Base-by-base conservation (phyloP, 495 filamentous ascomycete species). In the Xylaria flabelliformis region DNA sequence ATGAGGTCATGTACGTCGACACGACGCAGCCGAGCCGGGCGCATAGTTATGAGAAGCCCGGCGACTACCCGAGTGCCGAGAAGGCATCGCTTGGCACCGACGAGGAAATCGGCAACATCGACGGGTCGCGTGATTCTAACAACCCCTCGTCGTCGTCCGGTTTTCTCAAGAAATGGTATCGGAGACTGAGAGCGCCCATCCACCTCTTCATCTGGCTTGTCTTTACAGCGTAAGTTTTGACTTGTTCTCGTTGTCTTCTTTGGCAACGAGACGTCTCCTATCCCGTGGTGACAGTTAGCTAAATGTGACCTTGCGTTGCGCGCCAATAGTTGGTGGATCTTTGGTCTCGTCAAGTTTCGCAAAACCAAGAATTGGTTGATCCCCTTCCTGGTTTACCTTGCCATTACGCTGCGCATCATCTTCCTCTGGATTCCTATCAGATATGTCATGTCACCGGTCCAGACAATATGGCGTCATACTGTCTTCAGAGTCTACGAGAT, bases 371-470 rank as follows among this genome's bases (percentile, higher is more conserved):
- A 91, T 69, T 97, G 94, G 94, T 74, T 97, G 74, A 89, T 94
- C 42, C 93, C 94, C 9, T 94, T 95, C 81, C 86, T 97, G 50
- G 70, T 97, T 19, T 97, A 90, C 80, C 88, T 97, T 50, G 87
- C 82, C 68, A 90, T 97, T 74, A 88, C 87, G 9, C 79, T 97
- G 70, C 90, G 94, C 6, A 79, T 97, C 56, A 74, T 97, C 73
- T 90, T 90, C 80, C 87, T 92, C 76, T 90, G 93, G 75, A 80
- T 97, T 13, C 91, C 93, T 0, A 86, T 91, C 72, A 83, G 83
- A 42, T 85, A 93, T 71, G 75, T 92, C 70, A 89, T 90, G 72
- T 84, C 78, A 69, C 93, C 93, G 2, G 85, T 91, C 76, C 84
- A 87, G 69, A 89, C 81, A 21, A 74, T 91, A 41, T 97, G 93